Conservation (phyloP, 352 stramenopile species). For the Elongisporangium undulatum region DNA sequence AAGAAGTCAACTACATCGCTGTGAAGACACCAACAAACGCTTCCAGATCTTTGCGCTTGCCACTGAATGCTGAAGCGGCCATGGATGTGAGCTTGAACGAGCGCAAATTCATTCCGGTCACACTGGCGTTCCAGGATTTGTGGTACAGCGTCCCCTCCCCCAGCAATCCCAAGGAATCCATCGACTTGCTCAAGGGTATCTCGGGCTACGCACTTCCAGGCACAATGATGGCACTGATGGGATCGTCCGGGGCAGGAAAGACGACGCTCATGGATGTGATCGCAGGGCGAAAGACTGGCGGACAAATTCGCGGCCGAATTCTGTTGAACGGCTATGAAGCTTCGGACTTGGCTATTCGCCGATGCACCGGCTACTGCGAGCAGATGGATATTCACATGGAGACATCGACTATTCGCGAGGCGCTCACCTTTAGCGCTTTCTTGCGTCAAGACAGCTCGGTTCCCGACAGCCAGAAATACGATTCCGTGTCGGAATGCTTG, state of each 20-base stretch:
- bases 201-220: conserved; percentile 21
- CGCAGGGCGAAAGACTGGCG: conserved; percentile 10
- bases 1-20: conserved; percentile 9
- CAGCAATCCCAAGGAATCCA: conserved; percentile 12
- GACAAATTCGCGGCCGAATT: conserved; percentile 33
- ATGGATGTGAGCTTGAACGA: conserved; percentile 6
- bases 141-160: conserved; percentile 17
- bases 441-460: conserved; percentile 35
- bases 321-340: conserved; percentile 43
- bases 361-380: neutral
- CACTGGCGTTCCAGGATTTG: conserved; percentile 15
- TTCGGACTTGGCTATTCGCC: conserved; percentile 9
- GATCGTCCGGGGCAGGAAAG: conserved; percentile 28
- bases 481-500: conserved; percentile 62
- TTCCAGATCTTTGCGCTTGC: neutral
- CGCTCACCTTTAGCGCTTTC: conserved; percentile 54
- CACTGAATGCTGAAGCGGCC: conserved; percentile 3
- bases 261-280: neutral
- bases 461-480: conserved; percentile 23
- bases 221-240: conserved; percentile 59
- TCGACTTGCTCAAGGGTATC: conserved; percentile 14
- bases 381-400: neutral
- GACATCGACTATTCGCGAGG: neutral
- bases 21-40: neutral
- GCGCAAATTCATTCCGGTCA: conserved; percentile 12